Evolutionary conservation across 2,329 filamentous ascomycete species (phyloP).

Genomic region (Fusarium bulbicola): DNA sequence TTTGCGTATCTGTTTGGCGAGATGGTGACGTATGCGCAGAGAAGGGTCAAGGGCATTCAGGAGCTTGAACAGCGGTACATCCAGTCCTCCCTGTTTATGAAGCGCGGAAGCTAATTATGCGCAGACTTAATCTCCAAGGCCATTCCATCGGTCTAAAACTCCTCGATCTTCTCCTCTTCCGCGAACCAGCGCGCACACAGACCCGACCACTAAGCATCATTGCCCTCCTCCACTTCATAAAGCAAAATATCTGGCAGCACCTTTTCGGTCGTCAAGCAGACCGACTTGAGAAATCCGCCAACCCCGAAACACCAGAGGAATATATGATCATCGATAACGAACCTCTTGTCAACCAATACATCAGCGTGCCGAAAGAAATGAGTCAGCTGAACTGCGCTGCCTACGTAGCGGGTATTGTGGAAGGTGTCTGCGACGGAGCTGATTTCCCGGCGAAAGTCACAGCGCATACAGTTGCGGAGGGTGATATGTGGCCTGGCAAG

Average conservation of each 20-base stretch:
- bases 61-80: slow-evolving; percentile 88
- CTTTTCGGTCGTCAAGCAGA: slow-evolving; percentile 92
- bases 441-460: slow-evolving; percentile 90
- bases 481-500: slow-evolving; percentile 94
- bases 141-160: slow-evolving; percentile 94
- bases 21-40: slow-evolving; percentile 96
- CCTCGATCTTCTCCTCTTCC: slow-evolving; percentile 92
- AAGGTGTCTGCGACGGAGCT: slow-evolving; percentile 93
- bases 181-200: slow-evolving; percentile 74
- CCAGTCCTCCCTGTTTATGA: background rate
- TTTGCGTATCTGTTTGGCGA: slow-evolving; percentile 97
- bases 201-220: slow-evolving; percentile 88
- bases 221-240: slow-evolving; percentile 92
- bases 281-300: slow-evolving; percentile 87
- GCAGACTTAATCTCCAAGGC: slow-evolving; percentile 86
- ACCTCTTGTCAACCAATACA: slow-evolving; percentile 92
- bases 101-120: background rate
- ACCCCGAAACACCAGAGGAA: slow-evolving; percentile 85
- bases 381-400: slow-evolving; percentile 95
- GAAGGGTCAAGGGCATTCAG: slow-evolving; percentile 88
- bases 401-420: slow-evolving; percentile 92
- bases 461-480: slow-evolving; percentile 79
- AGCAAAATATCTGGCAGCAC: slow-evolving; percentile 89
- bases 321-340: slow-evolving; percentile 99
- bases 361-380: slow-evolving; percentile 94